Evolutionary conservation across 176 grass and related monocot species (phyloP).

Genomic region (Eleusine coracana): DNA sequence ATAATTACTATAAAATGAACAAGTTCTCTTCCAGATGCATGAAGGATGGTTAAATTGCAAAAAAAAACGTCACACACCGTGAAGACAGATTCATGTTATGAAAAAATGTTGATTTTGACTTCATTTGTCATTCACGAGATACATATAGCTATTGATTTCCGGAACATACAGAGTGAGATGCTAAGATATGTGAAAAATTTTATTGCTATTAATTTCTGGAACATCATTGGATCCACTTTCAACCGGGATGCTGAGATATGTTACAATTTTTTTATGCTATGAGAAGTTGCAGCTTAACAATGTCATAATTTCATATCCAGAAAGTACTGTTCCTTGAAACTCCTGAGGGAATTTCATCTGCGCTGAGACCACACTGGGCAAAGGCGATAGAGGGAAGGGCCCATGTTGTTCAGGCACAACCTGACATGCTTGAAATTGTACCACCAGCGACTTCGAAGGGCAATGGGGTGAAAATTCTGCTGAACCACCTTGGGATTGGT

Average conservation of each 20-base stretch:
- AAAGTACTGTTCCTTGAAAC: constrained; percentile 93
- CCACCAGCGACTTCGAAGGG: constrained; percentile 88
- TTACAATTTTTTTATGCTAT: constrained; percentile 18
- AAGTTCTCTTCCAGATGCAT: neutral
- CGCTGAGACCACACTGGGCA: constrained; percentile 82
- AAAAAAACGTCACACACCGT: neutral
- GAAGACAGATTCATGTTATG: neutral
- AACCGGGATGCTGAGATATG: neutral
- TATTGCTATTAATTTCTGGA: neutral
- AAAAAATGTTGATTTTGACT: constrained; percentile 12
- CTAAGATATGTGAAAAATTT: constrained; percentile 5
- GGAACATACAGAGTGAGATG: neutral
- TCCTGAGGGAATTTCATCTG: constrained; percentile 62
- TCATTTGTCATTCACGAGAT: neutral
- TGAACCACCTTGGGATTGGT: constrained; percentile 77
- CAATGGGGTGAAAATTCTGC: constrained; percentile 72
- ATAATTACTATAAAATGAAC: neutral
- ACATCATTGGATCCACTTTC: constrained; percentile 9
- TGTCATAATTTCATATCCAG: constrained; percentile 45
- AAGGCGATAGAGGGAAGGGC: constrained; percentile 67
- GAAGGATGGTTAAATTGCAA: neutral
- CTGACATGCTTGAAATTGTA: constrained; percentile 97
- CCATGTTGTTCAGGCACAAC: constrained; percentile 72
- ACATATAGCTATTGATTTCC: constrained; percentile 17
- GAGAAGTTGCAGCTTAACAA: constrained; percentile 27